Percentiles rank a stretch among this genome's conserved stretches.
Conservation (phyloP, 441 rosid species). For the Monsonia emarginata region DNA sequence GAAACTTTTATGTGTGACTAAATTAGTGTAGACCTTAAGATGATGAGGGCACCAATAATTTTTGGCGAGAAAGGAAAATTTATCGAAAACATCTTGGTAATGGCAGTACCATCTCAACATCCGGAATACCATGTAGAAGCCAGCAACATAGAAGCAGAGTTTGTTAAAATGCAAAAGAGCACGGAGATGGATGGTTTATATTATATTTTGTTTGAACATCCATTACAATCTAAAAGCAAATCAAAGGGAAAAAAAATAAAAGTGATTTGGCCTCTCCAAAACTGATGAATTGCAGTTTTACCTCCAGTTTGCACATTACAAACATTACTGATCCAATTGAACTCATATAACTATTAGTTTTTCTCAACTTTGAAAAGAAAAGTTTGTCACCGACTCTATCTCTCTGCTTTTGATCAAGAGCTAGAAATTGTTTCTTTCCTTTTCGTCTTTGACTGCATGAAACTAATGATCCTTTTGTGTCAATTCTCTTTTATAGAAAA, state of each 20-base stretch:
- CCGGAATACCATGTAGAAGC: neutral
- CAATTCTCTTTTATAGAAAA: constrained; percentile 40
- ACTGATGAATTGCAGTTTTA: neutral
- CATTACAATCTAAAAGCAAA: neutral
- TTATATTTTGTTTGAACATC: neutral
- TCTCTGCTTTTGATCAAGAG: too few relatives aligned
- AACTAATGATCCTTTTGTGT: neutral
- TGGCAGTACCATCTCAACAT: neutral
- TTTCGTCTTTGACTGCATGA: too few relatives aligned
- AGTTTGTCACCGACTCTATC: too few relatives aligned
- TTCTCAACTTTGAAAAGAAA: constrained; percentile 6
- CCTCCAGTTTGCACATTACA: neutral
- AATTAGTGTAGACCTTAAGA: neutral
- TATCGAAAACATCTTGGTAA: neutral
- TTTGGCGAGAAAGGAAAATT: neutral
- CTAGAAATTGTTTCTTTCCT: too few relatives aligned
- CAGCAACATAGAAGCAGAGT: neutral
- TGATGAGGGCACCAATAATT: neutral
- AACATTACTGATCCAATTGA: neutral
- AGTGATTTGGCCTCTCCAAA: neutral
- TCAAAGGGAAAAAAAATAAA: too few relatives aligned
- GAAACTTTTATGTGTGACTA: neutral
- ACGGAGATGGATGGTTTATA: neutral
- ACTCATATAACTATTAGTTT: neutral
- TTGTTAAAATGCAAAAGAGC: constrained; percentile 6